Conservation (phyloP, 2,329 filamentous ascomycete genomes). For the Arthroderma sp. region DNA sequence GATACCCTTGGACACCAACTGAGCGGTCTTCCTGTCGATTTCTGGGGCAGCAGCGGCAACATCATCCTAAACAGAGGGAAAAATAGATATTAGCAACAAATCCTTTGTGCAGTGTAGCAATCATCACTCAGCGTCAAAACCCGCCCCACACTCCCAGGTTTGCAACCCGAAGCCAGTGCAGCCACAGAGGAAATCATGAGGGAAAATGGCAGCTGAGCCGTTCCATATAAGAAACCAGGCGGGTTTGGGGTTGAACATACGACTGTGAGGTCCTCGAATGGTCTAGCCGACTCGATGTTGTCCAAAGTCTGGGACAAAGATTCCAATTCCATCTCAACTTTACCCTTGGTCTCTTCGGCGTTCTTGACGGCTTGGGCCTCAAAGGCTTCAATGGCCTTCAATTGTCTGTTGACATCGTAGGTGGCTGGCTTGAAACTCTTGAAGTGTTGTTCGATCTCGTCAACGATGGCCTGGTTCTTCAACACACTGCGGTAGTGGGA, state of each 20-base stretch:
- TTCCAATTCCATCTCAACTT: constrained; percentile 88
- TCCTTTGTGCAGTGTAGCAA: background rate
- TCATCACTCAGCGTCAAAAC: background rate
- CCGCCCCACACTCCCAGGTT: background rate
- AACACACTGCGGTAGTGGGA: constrained; percentile 77
- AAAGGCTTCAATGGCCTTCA: constrained; percentile 97
- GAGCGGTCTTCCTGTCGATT: constrained; percentile 90
- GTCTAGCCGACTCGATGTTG: constrained; percentile 93
- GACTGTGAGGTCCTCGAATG: constrained; percentile 94
- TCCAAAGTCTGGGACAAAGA: constrained; percentile 87
- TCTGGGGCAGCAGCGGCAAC: constrained; percentile 87
- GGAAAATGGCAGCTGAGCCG: background rate
- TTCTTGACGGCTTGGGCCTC: constrained; percentile 95
- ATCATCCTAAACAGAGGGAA: constrained; percentile 56
- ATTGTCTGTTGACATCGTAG: constrained; percentile 85
- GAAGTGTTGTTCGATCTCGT: constrained; percentile 97
- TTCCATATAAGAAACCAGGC: background rate
- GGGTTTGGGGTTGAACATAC: constrained; percentile 50
- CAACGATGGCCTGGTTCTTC: constrained; percentile 90
- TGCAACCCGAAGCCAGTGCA: background rate
- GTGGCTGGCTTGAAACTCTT: constrained; percentile 78
- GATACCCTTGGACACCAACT: constrained; percentile 94
- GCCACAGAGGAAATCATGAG: background rate
- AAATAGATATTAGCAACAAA: constrained; percentile 7
- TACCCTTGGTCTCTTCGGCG: constrained; percentile 89